These are phyloP conservation scores for Mycena capillaripes DNA, from an alignment of 768 basidiomycete species.

Conservation along the genomic window DNA sequence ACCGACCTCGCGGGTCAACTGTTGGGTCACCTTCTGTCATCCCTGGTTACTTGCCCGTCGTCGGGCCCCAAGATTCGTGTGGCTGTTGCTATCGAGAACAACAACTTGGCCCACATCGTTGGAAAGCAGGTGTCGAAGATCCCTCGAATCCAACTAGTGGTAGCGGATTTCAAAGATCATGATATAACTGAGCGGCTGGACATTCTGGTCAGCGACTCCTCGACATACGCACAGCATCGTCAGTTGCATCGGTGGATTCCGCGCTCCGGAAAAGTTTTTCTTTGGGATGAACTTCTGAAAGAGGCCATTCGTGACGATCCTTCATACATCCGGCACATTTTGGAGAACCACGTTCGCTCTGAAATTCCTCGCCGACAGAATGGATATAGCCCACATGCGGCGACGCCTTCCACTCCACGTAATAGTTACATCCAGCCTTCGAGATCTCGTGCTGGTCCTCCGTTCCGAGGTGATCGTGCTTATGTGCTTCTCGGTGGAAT, in stretches of 20 bases:
- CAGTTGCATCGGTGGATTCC: conserved; percentile 29
- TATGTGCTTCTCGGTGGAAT: conserved; percentile 21
- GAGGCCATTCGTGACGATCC: neutral
- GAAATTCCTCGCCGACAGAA: neutral
- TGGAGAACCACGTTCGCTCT: neutral
- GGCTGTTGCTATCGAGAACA: conserved; percentile 7
- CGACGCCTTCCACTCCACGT: neutral
- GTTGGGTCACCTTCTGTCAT: neutral
- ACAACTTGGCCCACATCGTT: neutral
- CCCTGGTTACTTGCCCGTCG: neutral
- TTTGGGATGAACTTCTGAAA: conserved; percentile 9
- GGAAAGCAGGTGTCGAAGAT: neutral
- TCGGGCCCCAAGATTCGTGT: neutral
- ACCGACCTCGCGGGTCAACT: neutral
- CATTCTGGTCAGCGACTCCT: conserved; percentile 15
- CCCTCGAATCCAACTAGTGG: neutral
- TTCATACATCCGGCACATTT: neutral
- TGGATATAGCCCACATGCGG: neutral
- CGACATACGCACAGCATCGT: neutral
- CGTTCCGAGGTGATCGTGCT: neutral
- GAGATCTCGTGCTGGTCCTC: neutral
- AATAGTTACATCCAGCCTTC: neutral
- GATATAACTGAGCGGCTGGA: neutral
- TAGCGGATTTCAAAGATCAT: neutral
- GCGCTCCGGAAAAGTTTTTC: conserved; percentile 5